These are phyloP conservation scores for Diutina rugosa DNA, from an alignment of 1,139 yeast species.

Conservation along the genomic window DNA sequence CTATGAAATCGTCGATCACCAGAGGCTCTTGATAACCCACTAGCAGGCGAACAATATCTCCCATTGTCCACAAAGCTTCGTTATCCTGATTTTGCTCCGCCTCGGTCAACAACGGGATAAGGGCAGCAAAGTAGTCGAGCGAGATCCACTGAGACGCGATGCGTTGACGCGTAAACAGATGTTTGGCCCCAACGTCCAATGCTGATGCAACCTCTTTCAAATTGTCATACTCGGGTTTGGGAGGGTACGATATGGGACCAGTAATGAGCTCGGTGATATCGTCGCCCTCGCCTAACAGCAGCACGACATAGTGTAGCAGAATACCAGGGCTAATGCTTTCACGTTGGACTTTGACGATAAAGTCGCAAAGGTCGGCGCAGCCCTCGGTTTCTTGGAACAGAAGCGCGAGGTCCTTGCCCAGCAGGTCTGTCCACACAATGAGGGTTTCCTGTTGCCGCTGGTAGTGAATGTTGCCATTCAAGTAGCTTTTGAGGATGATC, in stretches of 20 bases:
- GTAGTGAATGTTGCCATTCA: conserved; percentile 69
- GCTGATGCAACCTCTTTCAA: conserved; percentile 38
- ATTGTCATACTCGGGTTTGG: conserved; percentile 34
- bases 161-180: conserved; percentile 40
- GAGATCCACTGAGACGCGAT: conserved; percentile 39
- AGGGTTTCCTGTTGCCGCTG: conserved; percentile 92
- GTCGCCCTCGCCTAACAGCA: conserved; percentile 20
- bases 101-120: conserved; percentile 38
- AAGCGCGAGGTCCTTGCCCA: conserved; percentile 74
- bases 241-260: conserved; percentile 66
- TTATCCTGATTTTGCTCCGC: conserved; percentile 43
- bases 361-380: conserved; percentile 74
- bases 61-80: conserved; percentile 45
- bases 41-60: conserved; percentile 59
- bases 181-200: conserved; percentile 43
- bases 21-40: conserved; percentile 60
- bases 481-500: conserved; percentile 46
- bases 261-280: conserved; percentile 69
- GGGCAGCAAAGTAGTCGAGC: conserved; percentile 36
- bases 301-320: conserved; percentile 59
- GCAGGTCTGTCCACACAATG: conserved; percentile 83
- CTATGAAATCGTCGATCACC: conserved; percentile 54
- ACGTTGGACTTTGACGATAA: conserved; percentile 57
- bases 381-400: conserved; percentile 91
- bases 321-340: conserved; percentile 49